Evolutionary conservation across 2,329 filamentous ascomycete species (phyloP).

Genomic region (Scedosporium minutisporum): DNA sequence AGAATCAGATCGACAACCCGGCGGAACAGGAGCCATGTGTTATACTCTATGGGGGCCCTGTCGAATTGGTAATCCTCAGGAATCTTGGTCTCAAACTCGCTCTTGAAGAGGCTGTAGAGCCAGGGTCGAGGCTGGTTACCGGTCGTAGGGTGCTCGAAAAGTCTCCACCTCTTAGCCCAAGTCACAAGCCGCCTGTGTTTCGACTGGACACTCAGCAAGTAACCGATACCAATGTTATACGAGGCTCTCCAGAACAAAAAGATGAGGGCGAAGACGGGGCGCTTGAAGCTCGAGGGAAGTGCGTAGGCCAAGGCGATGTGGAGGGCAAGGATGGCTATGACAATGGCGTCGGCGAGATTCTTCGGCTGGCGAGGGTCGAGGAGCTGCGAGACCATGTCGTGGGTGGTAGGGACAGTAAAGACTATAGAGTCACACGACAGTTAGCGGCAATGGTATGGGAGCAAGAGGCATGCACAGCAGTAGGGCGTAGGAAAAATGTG

Average conservation of each 20-base stretch:
- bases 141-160: slow-evolving; percentile 77
- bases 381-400: slow-evolving; percentile 98
- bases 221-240: slow-evolving; percentile 92
- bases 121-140: slow-evolving; percentile 74
- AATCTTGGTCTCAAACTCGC: slow-evolving; percentile 90
- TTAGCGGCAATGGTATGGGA: background rate
- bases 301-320: slow-evolving; percentile 67
- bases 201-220: slow-evolving; percentile 81
- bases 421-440: slow-evolving; percentile 42
- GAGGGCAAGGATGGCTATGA: slow-evolving; percentile 66
- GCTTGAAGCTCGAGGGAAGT: slow-evolving; percentile 59
- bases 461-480: too few species aligned
- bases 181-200: slow-evolving; percentile 75
- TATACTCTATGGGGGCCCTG: slow-evolving; percentile 91
- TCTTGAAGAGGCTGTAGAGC: slow-evolving; percentile 75
- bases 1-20: slow-evolving; percentile 92
- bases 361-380: slow-evolving; percentile 92
- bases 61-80: slow-evolving; percentile 89
- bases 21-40: slow-evolving; percentile 95
- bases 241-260: slow-evolving; percentile 88
- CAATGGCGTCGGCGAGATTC: slow-evolving; percentile 76
- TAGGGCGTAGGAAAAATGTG: too few species aligned
- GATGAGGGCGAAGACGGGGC: slow-evolving; percentile 68
- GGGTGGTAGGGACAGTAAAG: slow-evolving; percentile 89
- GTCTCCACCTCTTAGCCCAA: slow-evolving; percentile 76